Percentiles rank a stretch among this genome's conserved stretches.
Evolutionary conservation across 441 rosid species (phyloP).

Genomic region (Euphorbia corollata): DNA sequence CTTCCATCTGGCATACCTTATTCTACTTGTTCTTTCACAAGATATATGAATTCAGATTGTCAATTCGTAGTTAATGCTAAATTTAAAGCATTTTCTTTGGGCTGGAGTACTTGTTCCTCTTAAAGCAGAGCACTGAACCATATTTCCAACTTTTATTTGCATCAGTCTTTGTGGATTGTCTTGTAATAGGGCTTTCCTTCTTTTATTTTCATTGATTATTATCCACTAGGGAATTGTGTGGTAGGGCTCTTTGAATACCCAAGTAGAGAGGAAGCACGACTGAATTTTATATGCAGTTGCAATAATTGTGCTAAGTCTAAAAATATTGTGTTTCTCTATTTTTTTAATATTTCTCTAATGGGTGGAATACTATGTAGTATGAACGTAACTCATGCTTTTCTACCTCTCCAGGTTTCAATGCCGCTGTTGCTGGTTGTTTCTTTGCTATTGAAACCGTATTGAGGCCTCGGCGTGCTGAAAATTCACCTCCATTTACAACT

Average conservation of each 20-base stretch:
- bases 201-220: slow-evolving; percentile 2
- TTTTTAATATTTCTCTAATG: background rate
- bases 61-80: background rate
- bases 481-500: slow-evolving; percentile 93
- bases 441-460: slow-evolving; percentile 91
- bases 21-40: background rate
- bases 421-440: slow-evolving; percentile 95
- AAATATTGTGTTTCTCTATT: background rate
- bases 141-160: background rate
- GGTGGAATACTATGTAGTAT: background rate
- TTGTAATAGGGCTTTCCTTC: background rate
- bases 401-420: slow-evolving; percentile 73
- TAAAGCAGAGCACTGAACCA: background rate
- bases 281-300: background rate
- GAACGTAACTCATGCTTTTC: slow-evolving; percentile 6
- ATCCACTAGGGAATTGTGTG: background rate
- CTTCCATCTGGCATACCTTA: background rate
- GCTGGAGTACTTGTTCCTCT: background rate
- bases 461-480: slow-evolving; percentile 89
- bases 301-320: background rate
- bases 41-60: background rate
- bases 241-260: background rate
- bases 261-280: background rate
- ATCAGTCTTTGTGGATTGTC: background rate
- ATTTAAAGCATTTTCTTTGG: background rate